Evolutionary conservation across 768 basidiomycete genomes (phyloP).

Genomic region (Austroboletus festivus): DNA sequence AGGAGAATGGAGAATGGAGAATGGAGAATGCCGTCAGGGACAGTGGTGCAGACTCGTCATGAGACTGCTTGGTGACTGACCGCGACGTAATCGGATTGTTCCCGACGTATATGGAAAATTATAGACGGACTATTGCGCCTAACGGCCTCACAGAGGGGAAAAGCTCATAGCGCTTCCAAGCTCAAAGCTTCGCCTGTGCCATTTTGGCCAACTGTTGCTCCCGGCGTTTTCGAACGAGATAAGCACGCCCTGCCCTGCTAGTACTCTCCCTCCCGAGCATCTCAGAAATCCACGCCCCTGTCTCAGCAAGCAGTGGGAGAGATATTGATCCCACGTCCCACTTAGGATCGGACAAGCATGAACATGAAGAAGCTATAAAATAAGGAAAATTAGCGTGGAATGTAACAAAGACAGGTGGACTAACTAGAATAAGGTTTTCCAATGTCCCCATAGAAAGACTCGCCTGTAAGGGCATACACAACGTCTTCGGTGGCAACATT

Average conservation of each 20-base stretch:
- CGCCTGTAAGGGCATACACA: constrained; percentile 70
- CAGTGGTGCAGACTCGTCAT: no score
- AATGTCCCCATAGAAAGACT: constrained; percentile 52
- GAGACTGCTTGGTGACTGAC: no score
- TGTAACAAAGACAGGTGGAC: background rate
- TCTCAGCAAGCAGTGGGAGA: constrained; percentile 65
- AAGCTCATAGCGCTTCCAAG: no score
- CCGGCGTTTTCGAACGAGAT: constrained; percentile 49
- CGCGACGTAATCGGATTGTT: no score
- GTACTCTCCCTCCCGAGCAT: constrained; percentile 63
- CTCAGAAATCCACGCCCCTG: constrained; percentile 81
- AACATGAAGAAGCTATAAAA: background rate
- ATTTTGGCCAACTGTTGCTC: constrained; percentile 28
- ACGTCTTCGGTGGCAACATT: constrained; percentile 95
- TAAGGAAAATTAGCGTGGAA: background rate
- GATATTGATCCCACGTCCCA: constrained; percentile 44
- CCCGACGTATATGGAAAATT: no score
- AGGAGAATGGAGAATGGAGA: no score
- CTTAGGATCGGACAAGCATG: constrained; percentile 11
- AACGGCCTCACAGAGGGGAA: no score
- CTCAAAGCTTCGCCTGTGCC: constrained; percentile 8
- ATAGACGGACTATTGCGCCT: no score
- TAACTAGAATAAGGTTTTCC: constrained; percentile 33
- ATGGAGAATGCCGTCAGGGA: no score
- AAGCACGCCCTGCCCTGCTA: constrained; percentile 75